Evolutionary conservation across 331 rosid genomes (phyloP).

Genomic region (Acacia concinna): DNA sequence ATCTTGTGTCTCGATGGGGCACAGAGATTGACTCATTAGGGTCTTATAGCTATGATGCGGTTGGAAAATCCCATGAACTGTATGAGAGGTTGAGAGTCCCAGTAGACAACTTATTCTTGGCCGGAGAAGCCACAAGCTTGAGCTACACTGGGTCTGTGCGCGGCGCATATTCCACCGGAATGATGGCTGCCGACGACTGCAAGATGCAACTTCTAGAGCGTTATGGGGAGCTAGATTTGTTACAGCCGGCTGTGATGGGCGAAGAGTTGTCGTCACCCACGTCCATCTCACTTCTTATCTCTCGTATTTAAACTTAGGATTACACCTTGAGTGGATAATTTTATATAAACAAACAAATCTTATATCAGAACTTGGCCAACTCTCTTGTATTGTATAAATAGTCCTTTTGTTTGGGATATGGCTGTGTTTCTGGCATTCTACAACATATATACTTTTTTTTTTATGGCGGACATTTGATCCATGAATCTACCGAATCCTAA

Average conservation of each 20-base stretch:
- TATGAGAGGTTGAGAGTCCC: slow-evolving; percentile 89
- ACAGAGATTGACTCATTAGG: slow-evolving; percentile 77
- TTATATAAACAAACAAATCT: neutral
- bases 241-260: slow-evolving; percentile 76
- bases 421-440: no score
- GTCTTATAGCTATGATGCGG: slow-evolving; percentile 86
- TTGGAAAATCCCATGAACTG: slow-evolving; percentile 88
- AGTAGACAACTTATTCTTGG: slow-evolving; percentile 90
- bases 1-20: slow-evolving; percentile 97
- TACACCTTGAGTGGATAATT: neutral
- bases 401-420: no score
- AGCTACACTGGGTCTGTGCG: slow-evolving; percentile 85
- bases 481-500: no score
- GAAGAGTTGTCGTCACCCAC: slow-evolving; percentile 60
- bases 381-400: neutral
- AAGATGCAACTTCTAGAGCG: slow-evolving; percentile 94
- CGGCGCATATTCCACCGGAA: slow-evolving; percentile 87
- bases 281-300: slow-evolving; percentile 73
- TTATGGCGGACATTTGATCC: no score
- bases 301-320: slow-evolving; percentile 62
- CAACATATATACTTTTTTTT: no score
- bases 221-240: slow-evolving; percentile 84
- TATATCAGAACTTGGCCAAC: neutral
- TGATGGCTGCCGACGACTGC: slow-evolving; percentile 98
- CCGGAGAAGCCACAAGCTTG: slow-evolving; percentile 95